Base-by-base conservation (phyloP, 805 yeast species). In the Sugiyamaella americana region DNA sequence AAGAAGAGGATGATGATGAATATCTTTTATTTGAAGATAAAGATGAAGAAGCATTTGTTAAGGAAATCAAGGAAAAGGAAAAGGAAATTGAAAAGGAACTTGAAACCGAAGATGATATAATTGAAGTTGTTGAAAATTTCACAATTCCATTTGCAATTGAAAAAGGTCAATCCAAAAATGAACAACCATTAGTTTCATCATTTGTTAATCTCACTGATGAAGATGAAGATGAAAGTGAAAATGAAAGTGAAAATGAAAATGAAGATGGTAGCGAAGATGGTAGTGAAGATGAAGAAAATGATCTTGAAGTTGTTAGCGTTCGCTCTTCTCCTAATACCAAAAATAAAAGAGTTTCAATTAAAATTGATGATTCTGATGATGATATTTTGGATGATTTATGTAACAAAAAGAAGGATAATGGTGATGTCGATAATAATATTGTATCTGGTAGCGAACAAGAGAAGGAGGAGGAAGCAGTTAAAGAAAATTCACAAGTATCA, bases 311-410 rank as follows among this genome's bases (percentile, higher is more conserved):
- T 13, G 41, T 23, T 18, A 20, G 20, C 22, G 18, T 21, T 13
- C 17, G 13, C 10, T 5, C 11, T 18, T 22, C 41, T 8, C 13
- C 26, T 4, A 22, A 17, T 10, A 22, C 36, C n/a, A 19, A 11
- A 4, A 36, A 13, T 1, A 41, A 51, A 48, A 44, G 5, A 26
- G 49, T 61, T 4, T 57, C 56, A 13, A 57, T 55, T 40, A 54
- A 43, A 21, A 43, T 51, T 43, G 60, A 58, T 16, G 65, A 66
- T 37, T 55, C 60, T 37, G 67, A 66, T 16, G 60, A 63, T 2
- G 63, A 61, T 24, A 39, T 55, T 20, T 64, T 60, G 42, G 64
- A n/a, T n/a, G n/a, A n/a, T n/a, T n/a, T n/a, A n/a, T n/a, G n/a
- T n/a, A n/a, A n/a, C n/a, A n/a, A n/a, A n/a, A n/a, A n/a, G n/a